phyloP scores from a whole-genome alignment of 306 rosid genomes.

The Phaseolus lunatus region DNA sequence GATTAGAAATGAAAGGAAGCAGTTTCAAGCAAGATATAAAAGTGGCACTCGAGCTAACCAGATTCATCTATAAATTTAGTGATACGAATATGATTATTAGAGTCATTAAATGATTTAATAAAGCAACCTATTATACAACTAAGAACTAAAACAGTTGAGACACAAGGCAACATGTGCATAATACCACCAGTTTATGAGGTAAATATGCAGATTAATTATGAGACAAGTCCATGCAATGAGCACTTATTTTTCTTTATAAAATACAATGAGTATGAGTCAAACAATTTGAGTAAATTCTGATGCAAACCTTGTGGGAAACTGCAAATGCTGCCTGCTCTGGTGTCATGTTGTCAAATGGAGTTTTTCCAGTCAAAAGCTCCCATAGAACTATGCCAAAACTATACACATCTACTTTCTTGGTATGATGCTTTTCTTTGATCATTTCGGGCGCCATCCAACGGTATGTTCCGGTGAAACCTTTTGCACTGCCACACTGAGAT shows the following conservation, averaged over 20 bases:
- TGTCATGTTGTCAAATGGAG: slow-evolving; percentile 92
- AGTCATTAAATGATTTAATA: slow-evolving; percentile 7
- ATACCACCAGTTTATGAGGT: background rate
- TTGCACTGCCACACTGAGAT: slow-evolving; percentile 75
- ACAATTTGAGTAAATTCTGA: slow-evolving; percentile 24
- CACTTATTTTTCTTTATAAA: background rate
- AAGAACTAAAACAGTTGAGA: slow-evolving; percentile 17
- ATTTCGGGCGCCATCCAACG: slow-evolving; percentile 99
- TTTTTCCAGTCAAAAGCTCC: slow-evolving; percentile 90
- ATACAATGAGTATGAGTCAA: background rate
- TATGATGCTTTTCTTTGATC: slow-evolving; percentile 89
- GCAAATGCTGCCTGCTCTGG: slow-evolving; percentile 99
- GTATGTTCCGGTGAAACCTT: slow-evolving; percentile 93
- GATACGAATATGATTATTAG: slow-evolving; percentile 6
- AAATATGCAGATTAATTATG: slow-evolving; percentile 25
- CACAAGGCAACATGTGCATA: slow-evolving; percentile 15
- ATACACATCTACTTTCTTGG: slow-evolving; percentile 94
- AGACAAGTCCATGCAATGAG: background rate
- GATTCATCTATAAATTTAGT: background rate
- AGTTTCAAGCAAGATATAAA: background rate
- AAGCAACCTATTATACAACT: slow-evolving; percentile 1
- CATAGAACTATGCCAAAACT: slow-evolving; percentile 96
- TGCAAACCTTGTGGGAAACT: slow-evolving; percentile 86
- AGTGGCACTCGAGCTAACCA: background rate
- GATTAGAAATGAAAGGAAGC: background rate